Percentiles rank a stretch among this genome's conserved stretches.
Conservation (phyloP, 371 early-diverging fungal species). For the Cokeromyces recurvatus region DNA sequence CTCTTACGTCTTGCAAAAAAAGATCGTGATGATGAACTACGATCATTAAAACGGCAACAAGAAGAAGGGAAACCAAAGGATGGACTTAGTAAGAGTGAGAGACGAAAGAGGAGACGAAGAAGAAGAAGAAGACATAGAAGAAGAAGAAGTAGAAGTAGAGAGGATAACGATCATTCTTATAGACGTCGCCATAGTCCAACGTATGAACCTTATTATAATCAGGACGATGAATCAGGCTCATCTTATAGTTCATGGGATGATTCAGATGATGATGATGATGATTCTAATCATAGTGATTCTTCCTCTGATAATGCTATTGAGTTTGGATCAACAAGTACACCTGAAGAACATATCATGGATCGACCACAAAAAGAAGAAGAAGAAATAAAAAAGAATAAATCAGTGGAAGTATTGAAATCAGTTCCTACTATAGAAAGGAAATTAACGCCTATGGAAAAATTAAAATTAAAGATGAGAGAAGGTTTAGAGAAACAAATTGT, state of each 20-base stretch:
- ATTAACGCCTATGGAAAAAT: slow-evolving; percentile 49
- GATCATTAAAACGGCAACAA: slow-evolving; percentile 21
- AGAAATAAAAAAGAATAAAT: not conserved
- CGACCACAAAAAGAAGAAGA: not conserved
- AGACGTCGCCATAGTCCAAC: slow-evolving; percentile 33
- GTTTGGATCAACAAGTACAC: slow-evolving; percentile 24
- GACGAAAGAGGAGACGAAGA: slow-evolving; percentile 3
- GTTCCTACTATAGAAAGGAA: slow-evolving; percentile 24
- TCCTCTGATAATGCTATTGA: slow-evolving; percentile 29
- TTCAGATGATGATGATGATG: slow-evolving; percentile 16
- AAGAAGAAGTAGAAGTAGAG: not conserved
- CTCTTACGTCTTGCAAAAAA: slow-evolving; percentile 38
- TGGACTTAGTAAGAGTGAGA: not conserved
- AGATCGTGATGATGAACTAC: slow-evolving; percentile 40
- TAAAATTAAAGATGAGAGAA: slow-evolving; percentile 43
- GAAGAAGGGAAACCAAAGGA: slow-evolving; percentile 17
- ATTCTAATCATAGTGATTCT: not conserved
- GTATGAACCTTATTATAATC: slow-evolving; percentile 30
- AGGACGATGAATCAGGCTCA: slow-evolving; percentile 24
- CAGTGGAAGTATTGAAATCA: not conserved
- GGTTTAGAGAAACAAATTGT: slow-evolving; percentile 46
- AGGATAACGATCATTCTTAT: slow-evolving; percentile 1
- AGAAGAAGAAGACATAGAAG: slow-evolving; percentile 9
- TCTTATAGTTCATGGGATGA: slow-evolving; percentile 18
- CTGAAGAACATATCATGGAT: slow-evolving; percentile 9